These are phyloP conservation scores for Xylaria intraflava DNA, from an alignment of 495 filamentous ascomycete genomes.

Conservation along the genomic window DNA sequence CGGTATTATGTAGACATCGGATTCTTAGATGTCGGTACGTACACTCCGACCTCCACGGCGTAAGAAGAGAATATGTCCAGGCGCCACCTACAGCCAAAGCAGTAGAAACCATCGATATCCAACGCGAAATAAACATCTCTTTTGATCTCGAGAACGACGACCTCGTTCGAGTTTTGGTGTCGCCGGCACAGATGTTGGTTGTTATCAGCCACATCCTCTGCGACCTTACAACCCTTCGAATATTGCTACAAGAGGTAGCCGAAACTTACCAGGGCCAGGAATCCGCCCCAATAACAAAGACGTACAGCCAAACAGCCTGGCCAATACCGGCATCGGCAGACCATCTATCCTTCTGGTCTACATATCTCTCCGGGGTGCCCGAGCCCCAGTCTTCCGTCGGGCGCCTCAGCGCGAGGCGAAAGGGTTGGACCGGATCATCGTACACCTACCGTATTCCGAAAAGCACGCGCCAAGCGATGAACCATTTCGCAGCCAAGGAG, in stretches of 20 bases:
- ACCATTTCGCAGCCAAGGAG: neutral
- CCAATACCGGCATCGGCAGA: neutral
- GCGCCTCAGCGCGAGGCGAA: neutral
- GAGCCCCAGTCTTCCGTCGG: neutral
- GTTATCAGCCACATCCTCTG: conserved; percentile 26
- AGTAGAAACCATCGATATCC: conserved; percentile 3
- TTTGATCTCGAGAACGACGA: conserved; percentile 12
- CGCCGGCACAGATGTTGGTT: conserved; percentile 12
- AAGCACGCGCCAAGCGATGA: neutral
- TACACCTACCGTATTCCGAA: neutral
- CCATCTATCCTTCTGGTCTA: neutral
- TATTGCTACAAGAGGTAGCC: conserved; percentile 19
- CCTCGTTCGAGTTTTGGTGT: conserved; percentile 17
- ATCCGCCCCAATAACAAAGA: neutral
- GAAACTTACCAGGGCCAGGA: conserved; percentile 4
- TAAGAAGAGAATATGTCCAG: neutral
- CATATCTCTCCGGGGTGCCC: neutral
- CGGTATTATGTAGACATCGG: neutral
- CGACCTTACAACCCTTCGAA: conserved; percentile 23
- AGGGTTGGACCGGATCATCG: neutral
- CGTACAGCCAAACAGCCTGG: neutral
- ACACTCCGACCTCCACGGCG: neutral
- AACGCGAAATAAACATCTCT: conserved; percentile 11
- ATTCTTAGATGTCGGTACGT: neutral
- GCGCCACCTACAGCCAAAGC: neutral